Conservation (phyloP, 257 asterid genomes). For the Scutellaria minor region DNA sequence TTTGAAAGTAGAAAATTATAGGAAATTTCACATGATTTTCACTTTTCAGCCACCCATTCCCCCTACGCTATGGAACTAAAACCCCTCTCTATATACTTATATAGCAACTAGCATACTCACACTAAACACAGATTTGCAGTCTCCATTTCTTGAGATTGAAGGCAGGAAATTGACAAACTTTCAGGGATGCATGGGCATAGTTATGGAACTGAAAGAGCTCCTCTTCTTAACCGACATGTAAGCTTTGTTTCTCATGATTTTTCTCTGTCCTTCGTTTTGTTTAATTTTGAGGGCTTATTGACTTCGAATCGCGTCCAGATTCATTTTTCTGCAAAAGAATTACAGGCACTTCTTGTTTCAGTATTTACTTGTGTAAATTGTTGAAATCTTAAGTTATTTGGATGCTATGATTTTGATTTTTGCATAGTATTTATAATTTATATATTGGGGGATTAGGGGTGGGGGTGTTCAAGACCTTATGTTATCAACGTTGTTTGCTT, state of each 20-base stretch:
- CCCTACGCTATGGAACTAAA: neutral
- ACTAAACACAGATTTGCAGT: neutral
- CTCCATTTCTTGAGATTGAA: constrained; percentile 18
- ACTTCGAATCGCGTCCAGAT: neutral
- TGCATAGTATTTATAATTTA: neutral
- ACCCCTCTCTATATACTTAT: neutral
- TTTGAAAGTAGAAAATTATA: neutral
- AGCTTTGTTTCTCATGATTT: constrained; percentile 16
- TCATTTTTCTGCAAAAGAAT: constrained; percentile 8
- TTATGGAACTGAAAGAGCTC: constrained; percentile 49
- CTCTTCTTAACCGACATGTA: constrained; percentile 58
- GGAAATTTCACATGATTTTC: neutral
- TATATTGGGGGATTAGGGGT: no score
- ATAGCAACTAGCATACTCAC: neutral
- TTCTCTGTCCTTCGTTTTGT: neutral
- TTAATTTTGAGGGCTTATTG: neutral
- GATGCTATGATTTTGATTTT: neutral
- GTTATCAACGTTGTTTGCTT: neutral
- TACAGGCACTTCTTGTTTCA: neutral
- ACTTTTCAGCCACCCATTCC: constrained; percentile 20
- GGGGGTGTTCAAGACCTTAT: neutral
- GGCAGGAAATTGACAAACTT: constrained; percentile 27
- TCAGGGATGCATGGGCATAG: constrained; percentile 63
- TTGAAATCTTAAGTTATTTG: neutral
- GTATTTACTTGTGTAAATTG: constrained; percentile 1